Base-by-base conservation (phyloP, 2,329 filamentous ascomycete species). In the Aspergillus costaricaensis region DNA sequence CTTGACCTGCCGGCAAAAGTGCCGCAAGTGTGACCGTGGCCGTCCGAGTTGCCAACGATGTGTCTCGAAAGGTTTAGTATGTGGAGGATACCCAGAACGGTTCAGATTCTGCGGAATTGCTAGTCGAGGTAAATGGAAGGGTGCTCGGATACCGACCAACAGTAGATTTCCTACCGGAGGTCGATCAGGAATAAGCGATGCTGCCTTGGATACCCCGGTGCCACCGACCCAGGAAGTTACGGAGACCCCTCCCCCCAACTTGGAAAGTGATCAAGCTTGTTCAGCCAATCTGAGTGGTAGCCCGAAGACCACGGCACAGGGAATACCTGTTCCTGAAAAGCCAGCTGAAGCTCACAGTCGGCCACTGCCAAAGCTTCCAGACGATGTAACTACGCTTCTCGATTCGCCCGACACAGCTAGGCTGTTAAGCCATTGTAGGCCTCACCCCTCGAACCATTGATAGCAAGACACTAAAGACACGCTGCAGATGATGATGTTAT, bases 1-100 rank as follows among this genome's bases (percentile, higher is more conserved):
- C 58, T 58, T 70, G 59, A 74, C 72, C 58, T 74, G 72, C 55
- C 67, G 72, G 59, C 68, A 74, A 58, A 74, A 74, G 57, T 73
- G 69, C 44, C 70, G 72, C 17, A 67, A 67, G 62, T 74, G 72
- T 53, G 72, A 74, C 55, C 71, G 71, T 2, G 64, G 60, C 21
- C 67, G 70, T n/a, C 72, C 72, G 4, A 63, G 61, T 15, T 74
- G 72, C 44, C 66, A 68, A 55, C 66, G 72, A 23, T 74, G 72
- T 44, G 62, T 71, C 15, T 66, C 65, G 10, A 74, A 72, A 51
- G 72, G 72, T 36, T 60, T 73, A 15, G 57, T 70, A 48, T 74
- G 72, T 55, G 68, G 63, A 38, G 71, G 70, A 14, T 73, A 73
- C 51, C 71, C 71, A 2, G 71, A 73, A 6, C 71, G 70, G n/a